These are phyloP conservation scores for Kodamaea suecica DNA, from an alignment of 1,139 yeast genomes.

Conservation along the genomic window DNA sequence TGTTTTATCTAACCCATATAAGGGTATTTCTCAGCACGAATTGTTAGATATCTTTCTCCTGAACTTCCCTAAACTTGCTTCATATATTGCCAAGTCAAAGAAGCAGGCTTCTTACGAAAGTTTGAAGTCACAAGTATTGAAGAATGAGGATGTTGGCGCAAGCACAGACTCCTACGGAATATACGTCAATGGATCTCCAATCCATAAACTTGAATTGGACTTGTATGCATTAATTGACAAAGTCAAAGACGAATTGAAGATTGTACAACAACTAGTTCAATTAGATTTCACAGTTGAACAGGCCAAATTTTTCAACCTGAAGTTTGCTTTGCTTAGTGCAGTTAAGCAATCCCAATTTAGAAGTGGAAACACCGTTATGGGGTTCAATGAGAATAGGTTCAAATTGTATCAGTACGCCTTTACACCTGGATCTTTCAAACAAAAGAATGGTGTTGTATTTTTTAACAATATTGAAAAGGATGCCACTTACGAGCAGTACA, in stretches of 20 bases:
- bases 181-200: conserved; percentile 60
- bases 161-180: conserved; percentile 47
- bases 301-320: conserved; percentile 38
- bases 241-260: conserved; percentile 34
- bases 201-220: conserved; percentile 44
- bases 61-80: conserved; percentile 51
- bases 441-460: conserved; percentile 54
- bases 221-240: conserved; percentile 36
- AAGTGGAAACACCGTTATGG: conserved; percentile 36
- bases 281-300: conserved; percentile 37
- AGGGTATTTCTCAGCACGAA: conserved; percentile 25
- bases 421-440: conserved; percentile 24
- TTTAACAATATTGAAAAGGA: conserved; percentile 77
- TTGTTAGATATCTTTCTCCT: conserved; percentile 37
- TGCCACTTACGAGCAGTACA: conserved; percentile 46
- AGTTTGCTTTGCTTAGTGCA: conserved; percentile 45
- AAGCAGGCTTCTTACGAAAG: conserved; percentile 10
- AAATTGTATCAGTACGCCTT: conserved; percentile 32
- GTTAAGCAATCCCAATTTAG: conserved; percentile 33
- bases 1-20: conserved; percentile 29
- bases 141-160: conserved; percentile 33
- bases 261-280: conserved; percentile 26
- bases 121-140: conserved; percentile 22
- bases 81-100: conserved; percentile 20
- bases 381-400: conserved; percentile 38